phyloP scores from a whole-genome alignment of 345 rosid genomes.

The Fremontodendron californicum region DNA sequence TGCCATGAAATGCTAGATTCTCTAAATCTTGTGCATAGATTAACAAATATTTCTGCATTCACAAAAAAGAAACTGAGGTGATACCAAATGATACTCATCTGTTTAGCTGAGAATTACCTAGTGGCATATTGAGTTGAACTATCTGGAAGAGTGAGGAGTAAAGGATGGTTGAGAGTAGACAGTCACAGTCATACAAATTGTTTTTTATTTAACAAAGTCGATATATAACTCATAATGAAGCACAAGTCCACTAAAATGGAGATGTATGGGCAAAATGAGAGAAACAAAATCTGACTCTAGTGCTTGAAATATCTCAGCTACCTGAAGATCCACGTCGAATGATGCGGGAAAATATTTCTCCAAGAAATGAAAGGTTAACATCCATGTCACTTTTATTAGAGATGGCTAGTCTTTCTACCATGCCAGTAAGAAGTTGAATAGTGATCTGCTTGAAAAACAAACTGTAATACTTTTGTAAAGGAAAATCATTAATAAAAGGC shows the following conservation, averaged over 20 bases:
- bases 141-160: not conserved
- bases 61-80: not conserved
- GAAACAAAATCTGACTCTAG: not conserved
- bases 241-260: conserved; percentile 11
- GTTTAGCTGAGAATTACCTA: not conserved
- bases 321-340: conserved; percentile 96
- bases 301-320: conserved; percentile 25
- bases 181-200: not conserved
- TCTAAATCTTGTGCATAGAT: not conserved
- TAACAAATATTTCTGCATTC: not conserved
- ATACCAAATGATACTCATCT: not conserved
- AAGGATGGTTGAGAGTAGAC: not conserved
- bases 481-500: conserved; percentile 24
- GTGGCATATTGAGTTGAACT: not conserved
- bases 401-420: conserved; percentile 35
- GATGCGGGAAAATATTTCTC: conserved; percentile 73
- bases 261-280: not conserved
- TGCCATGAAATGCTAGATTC: not conserved
- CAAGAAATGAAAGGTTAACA: conserved; percentile 49
- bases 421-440: conserved; percentile 55
- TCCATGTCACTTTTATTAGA: conserved; percentile 25
- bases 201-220: not conserved
- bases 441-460: conserved; percentile 72
- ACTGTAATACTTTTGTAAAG: conserved; percentile 52
- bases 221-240: conserved; percentile 6